Conservation (phyloP, 2,329 filamentous ascomycete genomes). For the Stemphylium lycopersici region DNA sequence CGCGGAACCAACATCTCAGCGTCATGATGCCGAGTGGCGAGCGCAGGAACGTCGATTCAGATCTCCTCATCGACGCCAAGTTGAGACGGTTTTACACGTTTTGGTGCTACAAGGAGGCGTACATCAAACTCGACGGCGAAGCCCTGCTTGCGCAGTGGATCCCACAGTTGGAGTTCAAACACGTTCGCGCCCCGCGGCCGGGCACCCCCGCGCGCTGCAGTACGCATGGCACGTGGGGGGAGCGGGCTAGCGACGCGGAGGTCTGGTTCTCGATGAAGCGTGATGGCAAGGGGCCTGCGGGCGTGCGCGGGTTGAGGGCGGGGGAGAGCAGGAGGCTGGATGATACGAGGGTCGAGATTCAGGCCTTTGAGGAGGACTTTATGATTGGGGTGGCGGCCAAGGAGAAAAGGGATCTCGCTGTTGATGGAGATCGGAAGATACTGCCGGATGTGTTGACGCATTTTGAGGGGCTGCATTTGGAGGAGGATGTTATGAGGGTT, state of each 20-base stretch:
- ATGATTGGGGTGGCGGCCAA: slow-evolving; percentile 62
- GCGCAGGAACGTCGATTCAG: slow-evolving; percentile 48
- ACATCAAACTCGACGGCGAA: slow-evolving; percentile 83
- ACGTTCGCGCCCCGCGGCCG: slow-evolving; percentile 59
- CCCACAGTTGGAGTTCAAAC: slow-evolving; percentile 69
- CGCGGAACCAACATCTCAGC: slow-evolving; percentile 47
- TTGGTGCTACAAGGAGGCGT: slow-evolving; percentile 81
- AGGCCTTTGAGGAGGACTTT: slow-evolving; percentile 64
- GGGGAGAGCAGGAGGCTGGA: slow-evolving; percentile 43
- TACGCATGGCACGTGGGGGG: slow-evolving; percentile 55
- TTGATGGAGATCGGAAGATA: slow-evolving; percentile 28
- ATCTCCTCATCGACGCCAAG: slow-evolving; percentile 63
- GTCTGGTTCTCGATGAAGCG: slow-evolving; percentile 55
- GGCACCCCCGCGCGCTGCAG: slow-evolving; percentile 52
- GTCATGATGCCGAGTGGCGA: slow-evolving; percentile 47
- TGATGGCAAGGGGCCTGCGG: slow-evolving; percentile 18
- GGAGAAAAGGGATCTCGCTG: slow-evolving; percentile 17
- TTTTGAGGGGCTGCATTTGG: slow-evolving; percentile 55
- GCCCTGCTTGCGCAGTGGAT: slow-evolving; percentile 77
- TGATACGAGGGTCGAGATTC: slow-evolving; percentile 63
- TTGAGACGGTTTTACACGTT: slow-evolving; percentile 76
- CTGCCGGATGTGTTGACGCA: slow-evolving; percentile 49
- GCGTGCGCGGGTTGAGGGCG: not conserved
- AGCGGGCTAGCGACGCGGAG: slow-evolving; percentile 55
- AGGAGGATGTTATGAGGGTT: slow-evolving; percentile 49